Evolutionary conservation across 83 land plant genomes (phyloP), one percentile per base, ranked within the genome.

Genomic region (Picea mariana): DNA sequence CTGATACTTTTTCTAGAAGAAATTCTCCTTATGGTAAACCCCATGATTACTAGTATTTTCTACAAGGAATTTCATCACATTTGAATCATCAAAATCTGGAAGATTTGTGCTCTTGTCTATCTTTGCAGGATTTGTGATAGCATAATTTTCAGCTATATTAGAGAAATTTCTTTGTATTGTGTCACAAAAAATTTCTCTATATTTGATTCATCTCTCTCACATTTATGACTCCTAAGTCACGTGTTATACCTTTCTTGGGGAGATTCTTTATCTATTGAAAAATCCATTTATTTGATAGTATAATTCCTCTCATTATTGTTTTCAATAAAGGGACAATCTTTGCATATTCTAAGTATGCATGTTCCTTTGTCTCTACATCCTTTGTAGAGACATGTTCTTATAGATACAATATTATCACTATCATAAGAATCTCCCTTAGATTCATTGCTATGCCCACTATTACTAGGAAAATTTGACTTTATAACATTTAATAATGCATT

Each of bases 221-320:
- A 87, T 82, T 93, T 95, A 67, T 95, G 95, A 86, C 83, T 92
- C 80, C 95, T 89, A 38, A 97, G 95, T 77, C 92, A 88, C 34
- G 87, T 86, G 80, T 97, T 95, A 52, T 98, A 90, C 76, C 97
- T 90, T 84, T 97, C 98, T 11, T 91, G 91, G 38, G 87, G 88
- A 73, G 95, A 96, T 69, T 91, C 95, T 78, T 93, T 90, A 66
- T 79, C 82, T 58, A 67, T n/a, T 65, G 34, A 75, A 15, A 42
- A 24, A 31, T 31, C 34, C 34, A 31, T 31, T 31, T 31, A 87
- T 80, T 83, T 90, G 2, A 5, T 11, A 5, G 24, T 67, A 16
- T 31, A 55, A 9, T 80, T 52, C 52, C 81, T 91, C 20, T 75
- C 93, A 82, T 58, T 49, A 52, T 26, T 71, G 31, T 69, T 59